Percentiles rank a stretch among this genome's conserved stretches.
phyloP scores from a whole-genome alignment of 78 protist species.

The Dictyostelium purpureum region DNA sequence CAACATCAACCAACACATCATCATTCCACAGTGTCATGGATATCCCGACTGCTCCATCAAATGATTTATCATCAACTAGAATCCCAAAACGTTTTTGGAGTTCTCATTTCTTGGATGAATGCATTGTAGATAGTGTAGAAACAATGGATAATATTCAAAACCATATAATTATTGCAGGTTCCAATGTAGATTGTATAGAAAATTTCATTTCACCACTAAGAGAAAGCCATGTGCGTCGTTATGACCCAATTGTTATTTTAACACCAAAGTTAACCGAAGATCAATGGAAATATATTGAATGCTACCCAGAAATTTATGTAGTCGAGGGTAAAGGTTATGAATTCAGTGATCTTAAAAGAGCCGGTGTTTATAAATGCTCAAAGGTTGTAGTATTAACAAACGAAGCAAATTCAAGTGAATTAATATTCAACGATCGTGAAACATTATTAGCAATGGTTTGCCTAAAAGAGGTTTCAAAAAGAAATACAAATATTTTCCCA shows the following conservation, averaged over 20 bases:
- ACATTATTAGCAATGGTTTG: conserved; percentile 1
- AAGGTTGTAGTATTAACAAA: conserved; percentile 16
- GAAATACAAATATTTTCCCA: conserved; percentile 34
- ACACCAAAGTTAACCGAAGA: conserved; percentile 12
- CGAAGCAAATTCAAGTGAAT: background rate
- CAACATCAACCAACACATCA: background rate
- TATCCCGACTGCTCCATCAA: conserved; percentile 38
- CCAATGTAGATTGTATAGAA: conserved; percentile 5
- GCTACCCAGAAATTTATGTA: conserved; percentile 57
- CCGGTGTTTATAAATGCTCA: conserved; percentile 44
- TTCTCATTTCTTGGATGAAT: conserved; percentile 28
- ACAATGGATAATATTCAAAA: conserved; percentile 21
- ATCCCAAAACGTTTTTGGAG: conserved; percentile 43
- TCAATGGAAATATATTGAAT: conserved; percentile 35
- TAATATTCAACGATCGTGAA: conserved; percentile 37
- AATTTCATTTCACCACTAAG: conserved; percentile 34
- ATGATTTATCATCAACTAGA: background rate
- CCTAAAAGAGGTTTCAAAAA: background rate
- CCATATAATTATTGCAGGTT: conserved; percentile 59
- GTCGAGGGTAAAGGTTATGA: conserved; percentile 19
- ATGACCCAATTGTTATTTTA: conserved; percentile 56
- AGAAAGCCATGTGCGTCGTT: conserved; percentile 20
- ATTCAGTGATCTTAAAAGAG: conserved; percentile 33
- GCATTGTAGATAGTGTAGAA: background rate
- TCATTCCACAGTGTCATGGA: background rate